These are phyloP conservation scores for Glutinoglossum americanum DNA, from an alignment of 495 filamentous ascomycete species.

Conservation along the genomic window DNA sequence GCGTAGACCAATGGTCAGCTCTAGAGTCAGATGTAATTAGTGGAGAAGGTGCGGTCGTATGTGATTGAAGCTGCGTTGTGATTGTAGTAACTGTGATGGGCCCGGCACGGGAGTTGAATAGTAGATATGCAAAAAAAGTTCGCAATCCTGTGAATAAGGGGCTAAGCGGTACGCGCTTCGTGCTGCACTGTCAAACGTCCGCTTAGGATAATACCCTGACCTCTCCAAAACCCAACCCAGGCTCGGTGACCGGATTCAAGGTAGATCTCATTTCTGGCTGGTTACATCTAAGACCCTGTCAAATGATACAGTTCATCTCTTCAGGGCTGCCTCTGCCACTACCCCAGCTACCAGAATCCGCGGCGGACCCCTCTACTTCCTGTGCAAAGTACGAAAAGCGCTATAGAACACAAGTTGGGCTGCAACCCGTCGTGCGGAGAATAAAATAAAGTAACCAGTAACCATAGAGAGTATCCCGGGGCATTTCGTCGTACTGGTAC, in stretches of 20 bases:
- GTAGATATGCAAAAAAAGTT: neutral
- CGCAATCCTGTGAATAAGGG: neutral
- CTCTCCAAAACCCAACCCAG: too few relatives aligned
- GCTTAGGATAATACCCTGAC: neutral
- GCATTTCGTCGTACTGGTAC: too few relatives aligned
- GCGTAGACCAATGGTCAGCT: constrained; percentile 8
- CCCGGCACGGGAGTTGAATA: neutral
- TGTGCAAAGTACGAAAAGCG: too few relatives aligned
- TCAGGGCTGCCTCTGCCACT: neutral
- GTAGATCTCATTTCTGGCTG: neutral
- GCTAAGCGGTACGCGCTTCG: neutral
- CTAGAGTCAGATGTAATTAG: neutral
- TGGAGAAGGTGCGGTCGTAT: neutral
- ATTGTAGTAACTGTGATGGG: neutral
- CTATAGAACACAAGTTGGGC: too few relatives aligned
- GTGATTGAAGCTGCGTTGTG: neutral
- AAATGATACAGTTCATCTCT: neutral
- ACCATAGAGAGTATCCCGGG: too few relatives aligned
- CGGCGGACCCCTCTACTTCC: too few relatives aligned
- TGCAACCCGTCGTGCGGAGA: too few relatives aligned
- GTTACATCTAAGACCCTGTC: neutral
- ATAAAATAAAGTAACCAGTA: too few relatives aligned
- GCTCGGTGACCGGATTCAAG: too few relatives aligned
- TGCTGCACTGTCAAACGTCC: neutral
- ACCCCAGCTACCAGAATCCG: neutral